Percentiles rank a stretch among this genome's conserved stretches.
phyloP scores from a whole-genome alignment of 164 flowering plant genomes.

The Vitis vinifera region ASM3070453v1 NC_081818.1:7383501-7384000 shows the following conservation, averaged over 20 bases:
- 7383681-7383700: conserved; percentile 66
- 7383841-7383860: conserved; percentile 74
- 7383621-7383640: conserved; percentile 4
- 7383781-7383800: conserved; percentile 85
- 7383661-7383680: not conserved
- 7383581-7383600: conserved; percentile 72
- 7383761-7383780: conserved; percentile 68
- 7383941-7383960: no score
- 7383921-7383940: no score
- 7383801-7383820: conserved; percentile 90
- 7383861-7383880: conserved; percentile 86
- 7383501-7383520: conserved; percentile 94
- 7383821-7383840: conserved; percentile 74
- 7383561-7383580: conserved; percentile 94
- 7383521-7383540: conserved; percentile 79
- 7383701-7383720: conserved; percentile 71
- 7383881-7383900: conserved; percentile 59
- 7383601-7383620: conserved; percentile 64
- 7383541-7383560: conserved; percentile 74
- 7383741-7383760: conserved; percentile 95
- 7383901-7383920: conserved; percentile 3
- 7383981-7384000: no score
- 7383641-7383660: not conserved
- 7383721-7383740: conserved; percentile 79
- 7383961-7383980: no score